A percentile compares a stretch with the other conserved stretches of the same genome.
Conservation (phyloP, 345 rosid genomes). For the Eucalyptus erythrocorys region DNA sequence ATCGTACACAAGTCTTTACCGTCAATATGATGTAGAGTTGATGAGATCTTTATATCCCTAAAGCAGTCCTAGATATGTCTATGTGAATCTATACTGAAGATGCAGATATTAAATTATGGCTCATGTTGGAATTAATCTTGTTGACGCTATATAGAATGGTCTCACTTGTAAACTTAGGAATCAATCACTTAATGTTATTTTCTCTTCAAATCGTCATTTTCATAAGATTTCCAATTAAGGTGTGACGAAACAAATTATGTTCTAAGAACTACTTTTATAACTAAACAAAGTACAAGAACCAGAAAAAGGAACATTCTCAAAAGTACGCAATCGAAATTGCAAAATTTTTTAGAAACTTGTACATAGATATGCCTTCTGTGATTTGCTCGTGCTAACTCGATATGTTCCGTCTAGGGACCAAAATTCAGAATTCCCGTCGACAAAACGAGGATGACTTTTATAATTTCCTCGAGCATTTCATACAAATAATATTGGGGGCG, state of each 20-base stretch:
- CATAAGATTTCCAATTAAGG: background rate
- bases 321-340: background rate
- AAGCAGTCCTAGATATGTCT: background rate
- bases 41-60: background rate
- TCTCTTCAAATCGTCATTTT: background rate
- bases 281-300: background rate
- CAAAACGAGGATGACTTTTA: background rate
- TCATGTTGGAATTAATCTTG: background rate
- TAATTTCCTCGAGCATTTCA: background rate
- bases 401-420: background rate
- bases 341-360: background rate
- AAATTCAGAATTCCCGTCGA: background rate
- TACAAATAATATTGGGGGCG: background rate
- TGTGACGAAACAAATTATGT: background rate
- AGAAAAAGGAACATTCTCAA: background rate
- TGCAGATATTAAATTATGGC: background rate
- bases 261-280: rapidly evolving
- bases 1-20: background rate
- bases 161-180: background rate
- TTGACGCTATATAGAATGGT: background rate
- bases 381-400: background rate
- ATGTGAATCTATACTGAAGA: background rate
- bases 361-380: background rate
- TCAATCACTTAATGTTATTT: background rate
- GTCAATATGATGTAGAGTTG: background rate